Conservation (phyloP, 2,329 filamentous ascomycete species). For the Aspergillus ruber region DNA sequence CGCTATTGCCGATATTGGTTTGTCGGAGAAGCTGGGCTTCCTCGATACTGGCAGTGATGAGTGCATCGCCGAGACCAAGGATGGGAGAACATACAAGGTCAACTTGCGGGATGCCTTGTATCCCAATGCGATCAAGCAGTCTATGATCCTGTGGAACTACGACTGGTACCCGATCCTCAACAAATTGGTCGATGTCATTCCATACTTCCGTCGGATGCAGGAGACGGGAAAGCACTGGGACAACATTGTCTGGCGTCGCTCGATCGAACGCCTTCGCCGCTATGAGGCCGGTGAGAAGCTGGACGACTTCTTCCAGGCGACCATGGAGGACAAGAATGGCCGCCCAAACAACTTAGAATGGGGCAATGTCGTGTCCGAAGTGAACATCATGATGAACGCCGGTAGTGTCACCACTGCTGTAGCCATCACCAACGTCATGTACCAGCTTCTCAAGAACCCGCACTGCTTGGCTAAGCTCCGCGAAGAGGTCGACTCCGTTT, state of each 20-base stretch:
- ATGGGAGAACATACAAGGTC: conserved; percentile 43
- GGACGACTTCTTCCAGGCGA: conserved; percentile 52
- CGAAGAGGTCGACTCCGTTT: conserved; percentile 42
- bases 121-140: conserved; percentile 44
- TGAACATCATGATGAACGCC: conserved; percentile 42
- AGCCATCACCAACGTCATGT: conserved; percentile 49
- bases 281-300: conserved; percentile 48
- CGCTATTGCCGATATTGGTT: conserved; percentile 52
- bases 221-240: conserved; percentile 40
- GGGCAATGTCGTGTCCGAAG: conserved; percentile 54
- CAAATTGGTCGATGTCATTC: conserved; percentile 44
- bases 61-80: conserved; percentile 37
- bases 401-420: conserved; percentile 49
- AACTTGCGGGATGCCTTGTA: conserved; percentile 49
- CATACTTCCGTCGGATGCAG: conserved; percentile 34
- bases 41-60: conserved; percentile 46
- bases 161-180: conserved; percentile 46
- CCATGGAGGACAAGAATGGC: conserved; percentile 49
- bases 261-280: conserved; percentile 26
- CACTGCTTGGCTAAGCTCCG: conserved; percentile 33
- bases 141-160: conserved; percentile 46
- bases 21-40: conserved; percentile 47
- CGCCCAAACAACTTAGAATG: conserved; percentile 45
- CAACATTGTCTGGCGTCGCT: conserved; percentile 41
- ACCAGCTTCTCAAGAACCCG: conserved; percentile 47